A percentile compares a stretch with the other conserved stretches of the same genome.
Evolutionary conservation across 169 alveolate species (phyloP).

Genomic region (Eimeria acervulina): DNA sequence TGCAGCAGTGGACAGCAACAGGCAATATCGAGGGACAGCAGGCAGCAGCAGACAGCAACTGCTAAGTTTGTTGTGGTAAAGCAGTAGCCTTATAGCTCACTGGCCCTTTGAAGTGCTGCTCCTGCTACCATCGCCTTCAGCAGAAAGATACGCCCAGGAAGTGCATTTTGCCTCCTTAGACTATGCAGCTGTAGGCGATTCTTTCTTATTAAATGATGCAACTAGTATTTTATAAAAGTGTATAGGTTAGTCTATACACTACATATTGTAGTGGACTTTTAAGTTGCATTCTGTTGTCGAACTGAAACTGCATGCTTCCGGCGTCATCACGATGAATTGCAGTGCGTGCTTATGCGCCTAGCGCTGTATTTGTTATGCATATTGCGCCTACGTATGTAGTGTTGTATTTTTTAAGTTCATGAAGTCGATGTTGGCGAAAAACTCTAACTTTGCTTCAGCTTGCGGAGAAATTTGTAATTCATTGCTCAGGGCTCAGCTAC

Average conservation of each 20-base stretch:
- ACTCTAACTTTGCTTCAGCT: not conserved
- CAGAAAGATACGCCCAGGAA: not conserved
- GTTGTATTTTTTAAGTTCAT: too few species aligned
- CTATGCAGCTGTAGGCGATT: not conserved
- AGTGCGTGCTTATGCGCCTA: not conserved
- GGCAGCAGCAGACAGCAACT: not conserved
- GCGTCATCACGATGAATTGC: not conserved
- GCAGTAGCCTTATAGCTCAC: not conserved
- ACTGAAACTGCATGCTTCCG: not conserved
- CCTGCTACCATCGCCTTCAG: too few species aligned
- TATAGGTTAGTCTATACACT: too few species aligned
- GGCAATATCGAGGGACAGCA: not conserved
- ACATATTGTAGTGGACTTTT: too few species aligned
- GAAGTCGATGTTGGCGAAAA: too few species aligned
- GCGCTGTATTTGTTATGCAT: not conserved
- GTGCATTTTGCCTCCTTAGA: not conserved
- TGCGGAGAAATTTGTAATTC: not conserved
- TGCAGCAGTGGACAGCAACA: not conserved
- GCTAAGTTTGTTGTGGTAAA: not conserved
- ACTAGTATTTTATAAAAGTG: too few species aligned
- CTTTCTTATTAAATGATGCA: not conserved
- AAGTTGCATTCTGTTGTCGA: not conserved
- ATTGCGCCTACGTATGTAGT: too few species aligned
- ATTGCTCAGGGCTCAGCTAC: slow-evolving; percentile 60
- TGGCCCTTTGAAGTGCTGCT: not conserved